These are phyloP conservation scores for Amaranthus tricolor DNA, from an alignment of 179 eudicot species.

Conservation along the genomic window DNA sequence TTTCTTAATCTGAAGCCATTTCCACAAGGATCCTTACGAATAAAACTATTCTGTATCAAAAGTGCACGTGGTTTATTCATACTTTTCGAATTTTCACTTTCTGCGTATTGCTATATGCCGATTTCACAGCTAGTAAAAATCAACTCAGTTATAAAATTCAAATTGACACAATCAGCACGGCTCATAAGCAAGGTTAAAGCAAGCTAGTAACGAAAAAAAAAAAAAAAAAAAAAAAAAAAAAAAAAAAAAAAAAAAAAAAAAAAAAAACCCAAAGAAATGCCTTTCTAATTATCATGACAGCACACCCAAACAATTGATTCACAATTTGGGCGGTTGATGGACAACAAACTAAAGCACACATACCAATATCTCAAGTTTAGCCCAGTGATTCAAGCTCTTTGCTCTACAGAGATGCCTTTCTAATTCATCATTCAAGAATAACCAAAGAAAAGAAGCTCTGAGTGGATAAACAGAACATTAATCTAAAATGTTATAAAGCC, in stretches of 20 bases:
- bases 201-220: neutral
- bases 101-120: neutral
- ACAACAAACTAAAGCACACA: too few relatives aligned
- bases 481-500: neutral
- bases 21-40: neutral
- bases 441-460: neutral
- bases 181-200: neutral
- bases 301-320: neutral
- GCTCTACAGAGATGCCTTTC: neutral
- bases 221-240: too few relatives aligned
- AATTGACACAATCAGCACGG: neutral
- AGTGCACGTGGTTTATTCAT: neutral
- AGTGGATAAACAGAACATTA: neutral
- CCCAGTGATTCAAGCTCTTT: neutral
- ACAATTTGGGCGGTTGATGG: neutral
- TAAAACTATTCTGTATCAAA: neutral
- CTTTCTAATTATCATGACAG: neutral
- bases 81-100: neutral
- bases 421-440: neutral
- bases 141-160: neutral
- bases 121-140: neutral
- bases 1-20: neutral
- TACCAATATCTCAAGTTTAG: too few relatives aligned
- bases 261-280: slow-evolving; percentile 1
- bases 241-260: too few relatives aligned